Conservation (phyloP, 495 filamentous ascomycete species). For the Neurospora tetraspora region DNA sequence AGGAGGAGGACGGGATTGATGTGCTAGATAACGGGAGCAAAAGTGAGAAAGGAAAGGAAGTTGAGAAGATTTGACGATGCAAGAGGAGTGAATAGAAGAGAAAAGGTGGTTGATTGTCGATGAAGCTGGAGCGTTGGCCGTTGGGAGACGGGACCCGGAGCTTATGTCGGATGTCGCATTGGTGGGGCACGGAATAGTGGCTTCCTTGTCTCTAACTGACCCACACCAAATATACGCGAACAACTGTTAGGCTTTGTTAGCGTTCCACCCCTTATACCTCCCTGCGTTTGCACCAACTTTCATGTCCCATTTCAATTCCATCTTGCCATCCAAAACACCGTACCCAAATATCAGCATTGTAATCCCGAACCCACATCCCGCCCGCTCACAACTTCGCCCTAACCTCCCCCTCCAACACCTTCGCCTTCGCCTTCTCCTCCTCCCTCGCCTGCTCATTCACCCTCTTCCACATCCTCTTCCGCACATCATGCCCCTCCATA, state of each 20-base stretch:
- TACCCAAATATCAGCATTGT: neutral
- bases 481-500: constrained; percentile 34
- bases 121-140: neutral
- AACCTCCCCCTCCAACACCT: neutral
- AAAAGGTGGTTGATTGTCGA: neutral
- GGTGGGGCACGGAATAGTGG: neutral
- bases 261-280: neutral
- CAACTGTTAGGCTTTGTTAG: neutral
- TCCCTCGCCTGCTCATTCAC: constrained; percentile 23
- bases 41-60: neutral
- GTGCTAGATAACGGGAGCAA: neutral
- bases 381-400: constrained; percentile 1
- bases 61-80: no score
- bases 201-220: neutral
- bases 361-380: neutral
- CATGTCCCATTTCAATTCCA: neutral
- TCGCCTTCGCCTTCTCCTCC: neutral
- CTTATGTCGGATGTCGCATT: neutral
- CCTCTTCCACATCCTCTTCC: constrained; percentile 41
- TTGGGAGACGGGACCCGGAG: neutral
- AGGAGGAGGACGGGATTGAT: neutral
- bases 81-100: neutral
- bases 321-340: neutral
- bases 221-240: accelerated
- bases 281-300: neutral